These are phyloP conservation scores for Coniophora puteana DNA, from an alignment of 1,284 basidiomycete species.

Conservation along the genomic window DNA sequence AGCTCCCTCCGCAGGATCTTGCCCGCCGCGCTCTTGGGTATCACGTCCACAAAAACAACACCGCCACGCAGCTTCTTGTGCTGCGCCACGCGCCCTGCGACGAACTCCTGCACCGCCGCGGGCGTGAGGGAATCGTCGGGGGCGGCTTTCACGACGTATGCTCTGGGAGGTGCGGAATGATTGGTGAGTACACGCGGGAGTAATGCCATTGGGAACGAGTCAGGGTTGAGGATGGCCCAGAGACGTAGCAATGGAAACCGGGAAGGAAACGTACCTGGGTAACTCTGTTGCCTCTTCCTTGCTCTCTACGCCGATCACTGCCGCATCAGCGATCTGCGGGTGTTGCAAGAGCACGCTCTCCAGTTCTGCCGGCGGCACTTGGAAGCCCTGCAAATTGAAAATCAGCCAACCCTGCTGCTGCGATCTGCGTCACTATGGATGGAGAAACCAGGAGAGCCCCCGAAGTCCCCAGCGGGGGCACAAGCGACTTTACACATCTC, in stretches of 20 bases:
- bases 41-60: conserved; percentile 48
- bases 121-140: conserved; percentile 9
- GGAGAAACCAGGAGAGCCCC: no score
- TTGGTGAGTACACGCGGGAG: not conserved
- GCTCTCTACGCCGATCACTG: conserved; percentile 68
- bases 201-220: not conserved
- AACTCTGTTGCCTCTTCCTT: conserved; percentile 69
- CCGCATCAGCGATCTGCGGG: conserved; percentile 67
- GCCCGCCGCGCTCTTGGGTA: conserved; percentile 74
- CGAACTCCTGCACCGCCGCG: conserved; percentile 56
- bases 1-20: conserved; percentile 68
- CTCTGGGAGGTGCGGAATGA: conserved; percentile 34
- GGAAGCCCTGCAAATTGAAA: conserved; percentile 44
- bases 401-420: no score
- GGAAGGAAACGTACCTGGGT: conserved; percentile 62
- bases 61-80: conserved; percentile 70
- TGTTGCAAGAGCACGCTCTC: conserved; percentile 73
- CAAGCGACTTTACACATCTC: not conserved
- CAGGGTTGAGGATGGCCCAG: not conserved
- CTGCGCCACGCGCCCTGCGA: conserved; percentile 53
- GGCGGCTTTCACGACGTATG: conserved; percentile 67
- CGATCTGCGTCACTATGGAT: no score
- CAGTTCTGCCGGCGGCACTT: conserved; percentile 83
- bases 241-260: conserved; percentile 3
- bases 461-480: no score